Conservation (phyloP, 495 filamentous ascomycete genomes). For the Lophiotrema nucula region DNA sequence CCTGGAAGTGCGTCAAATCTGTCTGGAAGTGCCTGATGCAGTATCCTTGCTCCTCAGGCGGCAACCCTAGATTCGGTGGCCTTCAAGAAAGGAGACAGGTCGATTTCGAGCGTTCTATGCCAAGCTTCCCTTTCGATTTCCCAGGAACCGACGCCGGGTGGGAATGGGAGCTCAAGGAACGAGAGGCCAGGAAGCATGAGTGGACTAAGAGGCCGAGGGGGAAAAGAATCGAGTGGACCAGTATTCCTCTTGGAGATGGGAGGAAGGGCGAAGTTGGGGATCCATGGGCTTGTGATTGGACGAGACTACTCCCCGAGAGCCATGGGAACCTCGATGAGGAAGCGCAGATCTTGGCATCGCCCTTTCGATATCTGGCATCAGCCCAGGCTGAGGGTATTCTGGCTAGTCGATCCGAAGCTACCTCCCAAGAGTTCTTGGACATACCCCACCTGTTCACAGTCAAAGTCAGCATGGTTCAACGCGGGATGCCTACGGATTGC, state of each 20-base stretch:
- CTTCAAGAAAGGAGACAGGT: conserved; percentile 77
- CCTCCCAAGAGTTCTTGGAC: conserved; percentile 5
- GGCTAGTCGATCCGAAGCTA: background rate
- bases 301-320: conserved; percentile 53
- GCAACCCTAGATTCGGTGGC: conserved; percentile 79
- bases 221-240: conserved; percentile 73
- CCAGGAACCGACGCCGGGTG: conserved; percentile 79
- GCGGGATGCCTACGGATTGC: conserved; percentile 60
- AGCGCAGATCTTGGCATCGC: background rate
- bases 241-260: conserved; percentile 68
- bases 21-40: conserved; percentile 88
- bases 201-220: conserved; percentile 84
- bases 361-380: conserved; percentile 18
- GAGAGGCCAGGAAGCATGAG: conserved; percentile 56
- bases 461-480: conserved; percentile 55
- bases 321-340: conserved; percentile 4
- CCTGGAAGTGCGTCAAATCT: conserved; percentile 85
- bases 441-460: conserved; percentile 52
- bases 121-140: conserved; percentile 88
- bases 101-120: conserved; percentile 71
- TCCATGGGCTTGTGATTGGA: conserved; percentile 89
- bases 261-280: conserved; percentile 80
- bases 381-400: background rate
- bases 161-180: conserved; percentile 69
- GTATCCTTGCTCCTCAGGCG: conserved; percentile 76